These are phyloP conservation scores for Fusarium papillatum DNA, from an alignment of 2,329 filamentous ascomycete species.

Conservation along the genomic window DNA sequence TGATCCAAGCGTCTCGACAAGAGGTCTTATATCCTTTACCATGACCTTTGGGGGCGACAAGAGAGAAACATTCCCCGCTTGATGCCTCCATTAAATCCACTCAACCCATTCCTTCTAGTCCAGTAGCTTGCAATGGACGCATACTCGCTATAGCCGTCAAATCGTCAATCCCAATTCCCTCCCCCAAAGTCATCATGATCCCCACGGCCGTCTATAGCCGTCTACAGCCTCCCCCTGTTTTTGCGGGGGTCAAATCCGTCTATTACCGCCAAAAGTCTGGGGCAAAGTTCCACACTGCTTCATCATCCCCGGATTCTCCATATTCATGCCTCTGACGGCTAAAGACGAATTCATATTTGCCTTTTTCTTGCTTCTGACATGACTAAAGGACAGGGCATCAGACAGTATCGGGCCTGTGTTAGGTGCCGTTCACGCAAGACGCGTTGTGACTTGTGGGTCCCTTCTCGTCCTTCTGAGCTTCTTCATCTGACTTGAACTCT, in stretches of 20 bases:
- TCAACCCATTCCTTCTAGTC: background rate
- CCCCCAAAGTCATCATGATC: background rate
- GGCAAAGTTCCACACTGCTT: slow-evolving; percentile 13
- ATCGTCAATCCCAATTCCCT: background rate
- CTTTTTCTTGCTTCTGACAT: background rate
- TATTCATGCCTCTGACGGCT: background rate
- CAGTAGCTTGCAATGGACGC: background rate
- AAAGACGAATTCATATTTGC: too few relatives aligned
- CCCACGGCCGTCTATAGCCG: slow-evolving; percentile 18
- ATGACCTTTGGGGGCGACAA: background rate
- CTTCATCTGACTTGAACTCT: background rate
- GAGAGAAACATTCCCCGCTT: background rate
- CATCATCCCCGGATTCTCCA: slow-evolving; percentile 3
- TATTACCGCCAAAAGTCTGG: slow-evolving; percentile 7
- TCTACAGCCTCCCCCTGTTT: slow-evolving; percentile 13
- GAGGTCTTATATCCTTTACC: background rate
- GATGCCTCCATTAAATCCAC: background rate
- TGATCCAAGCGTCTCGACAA: background rate
- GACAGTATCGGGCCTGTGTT: slow-evolving; percentile 23
- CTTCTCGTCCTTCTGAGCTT: background rate
- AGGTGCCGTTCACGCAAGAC: slow-evolving; percentile 24
- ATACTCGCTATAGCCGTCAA: background rate
- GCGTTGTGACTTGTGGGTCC: slow-evolving; percentile 22
- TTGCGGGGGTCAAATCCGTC: background rate
- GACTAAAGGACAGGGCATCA: slow-evolving; percentile 21